Conservation (phyloP, 164 flowering plant species). For the Amborella trichopoda region DNA sequence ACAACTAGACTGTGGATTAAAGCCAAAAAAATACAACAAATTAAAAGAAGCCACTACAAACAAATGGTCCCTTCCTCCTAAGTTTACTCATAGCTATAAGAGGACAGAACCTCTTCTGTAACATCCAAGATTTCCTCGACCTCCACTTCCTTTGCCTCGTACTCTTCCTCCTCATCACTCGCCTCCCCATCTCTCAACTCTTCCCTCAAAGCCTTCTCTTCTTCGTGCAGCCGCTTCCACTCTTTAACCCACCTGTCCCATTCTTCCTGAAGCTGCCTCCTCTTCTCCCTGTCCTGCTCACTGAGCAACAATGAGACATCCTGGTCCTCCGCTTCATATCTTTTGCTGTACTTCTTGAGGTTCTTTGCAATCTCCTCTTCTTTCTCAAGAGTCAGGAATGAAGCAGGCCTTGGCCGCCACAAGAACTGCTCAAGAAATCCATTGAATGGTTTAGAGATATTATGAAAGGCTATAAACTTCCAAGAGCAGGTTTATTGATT, state of each 20-base stretch:
- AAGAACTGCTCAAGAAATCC: conserved; percentile 61
- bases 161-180: conserved; percentile 93
- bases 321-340: conserved; percentile 92
- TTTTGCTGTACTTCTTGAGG: conserved; percentile 88
- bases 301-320: conserved; percentile 71
- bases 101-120: conserved; percentile 49
- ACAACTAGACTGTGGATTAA: too few species aligned
- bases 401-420: conserved; percentile 96
- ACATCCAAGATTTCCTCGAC: conserved; percentile 74
- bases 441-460: background rate
- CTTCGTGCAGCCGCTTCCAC: conserved; percentile 66
- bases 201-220: conserved; percentile 53
- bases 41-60: too few species aligned
- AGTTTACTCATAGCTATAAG: too few species aligned
- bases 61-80: too few species aligned
- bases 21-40: too few species aligned
- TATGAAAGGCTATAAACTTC: background rate
- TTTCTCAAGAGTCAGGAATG: conserved; percentile 64
- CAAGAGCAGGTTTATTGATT: background rate
- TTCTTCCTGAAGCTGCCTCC: conserved; percentile 69
- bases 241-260: conserved; percentile 75
- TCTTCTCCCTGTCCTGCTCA: conserved; percentile 88
- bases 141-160: conserved; percentile 89
- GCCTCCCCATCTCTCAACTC: conserved; percentile 78
- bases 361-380: conserved; percentile 95